Percentiles rank a stretch among this genome's conserved stretches.
Conservation (phyloP, 176 grass and related monocot species). For the Rhynchospora tenuis region DNA sequence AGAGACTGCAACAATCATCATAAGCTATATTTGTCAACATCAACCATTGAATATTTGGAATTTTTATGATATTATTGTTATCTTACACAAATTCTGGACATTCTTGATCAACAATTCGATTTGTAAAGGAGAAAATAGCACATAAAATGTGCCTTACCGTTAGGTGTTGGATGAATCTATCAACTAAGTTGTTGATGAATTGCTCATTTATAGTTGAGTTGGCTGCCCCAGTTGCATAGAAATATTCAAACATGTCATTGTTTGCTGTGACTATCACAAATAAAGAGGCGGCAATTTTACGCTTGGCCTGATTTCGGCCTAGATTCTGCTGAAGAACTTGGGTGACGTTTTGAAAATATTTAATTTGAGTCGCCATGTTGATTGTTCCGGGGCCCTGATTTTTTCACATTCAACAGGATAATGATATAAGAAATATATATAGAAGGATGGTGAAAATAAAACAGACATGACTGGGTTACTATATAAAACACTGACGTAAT, state of each 20-base stretch:
- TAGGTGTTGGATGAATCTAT: conserved; percentile 5
- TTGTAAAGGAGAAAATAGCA: neutral
- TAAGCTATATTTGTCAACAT: neutral
- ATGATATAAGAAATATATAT: neutral
- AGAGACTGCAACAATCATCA: conserved; percentile 9
- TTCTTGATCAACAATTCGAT: neutral
- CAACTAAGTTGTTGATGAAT: conserved; percentile 9
- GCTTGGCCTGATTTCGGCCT: neutral
- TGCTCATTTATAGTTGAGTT: neutral
- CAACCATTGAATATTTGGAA: neutral
- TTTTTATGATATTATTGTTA: neutral
- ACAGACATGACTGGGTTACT: neutral
- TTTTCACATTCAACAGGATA: neutral
- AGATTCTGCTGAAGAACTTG: conserved; percentile 2
- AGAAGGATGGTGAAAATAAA: neutral
- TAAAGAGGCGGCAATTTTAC: neutral
- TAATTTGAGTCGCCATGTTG: conserved; percentile 15
- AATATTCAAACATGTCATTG: conserved; percentile 28
- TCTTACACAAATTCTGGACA: neutral
- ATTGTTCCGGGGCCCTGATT: conserved; percentile 25
- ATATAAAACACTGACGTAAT: neutral
- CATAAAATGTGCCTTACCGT: neutral
- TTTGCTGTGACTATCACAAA: conserved; percentile 19
- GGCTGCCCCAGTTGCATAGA: conserved; percentile 9
- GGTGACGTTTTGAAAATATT: conserved; percentile 14